Percentiles rank a stretch among this genome's conserved stretches.
These are phyloP conservation scores for Penicillium alfredii DNA, from an alignment of 495 filamentous ascomycete genomes.

Conservation along the genomic window DNA sequence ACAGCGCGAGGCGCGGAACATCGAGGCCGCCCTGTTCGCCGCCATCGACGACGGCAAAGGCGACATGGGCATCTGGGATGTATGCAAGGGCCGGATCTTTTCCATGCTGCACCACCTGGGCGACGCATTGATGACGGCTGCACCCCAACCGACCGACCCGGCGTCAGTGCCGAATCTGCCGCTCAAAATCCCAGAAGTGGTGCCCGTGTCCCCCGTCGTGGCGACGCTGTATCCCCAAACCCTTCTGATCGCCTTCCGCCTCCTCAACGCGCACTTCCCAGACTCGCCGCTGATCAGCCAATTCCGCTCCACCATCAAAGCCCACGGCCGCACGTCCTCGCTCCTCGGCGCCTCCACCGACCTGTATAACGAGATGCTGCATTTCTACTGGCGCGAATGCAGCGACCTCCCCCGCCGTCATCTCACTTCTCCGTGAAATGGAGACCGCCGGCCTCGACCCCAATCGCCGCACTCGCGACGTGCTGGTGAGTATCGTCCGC, in stretches of 20 bases:
- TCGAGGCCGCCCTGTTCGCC: constrained; percentile 20
- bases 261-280: constrained; percentile 56
- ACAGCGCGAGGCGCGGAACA: constrained; percentile 23
- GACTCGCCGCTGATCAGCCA: constrained; percentile 55
- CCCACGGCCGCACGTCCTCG: constrained; percentile 61
- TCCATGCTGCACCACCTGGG: constrained; percentile 45
- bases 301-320: constrained; percentile 64
- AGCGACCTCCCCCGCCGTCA: constrained; percentile 54
- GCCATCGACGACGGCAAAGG: constrained; percentile 42
- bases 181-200: constrained; percentile 25
- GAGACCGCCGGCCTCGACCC: constrained; percentile 59
- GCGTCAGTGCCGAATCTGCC: constrained; percentile 8
- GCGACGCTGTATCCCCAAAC: constrained; percentile 61
- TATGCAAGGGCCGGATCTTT: constrained; percentile 66
- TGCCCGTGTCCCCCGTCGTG: constrained; percentile 49
- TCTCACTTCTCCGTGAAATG: constrained; percentile 71
- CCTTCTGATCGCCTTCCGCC: constrained; percentile 56
- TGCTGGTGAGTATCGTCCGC: constrained; percentile 38
- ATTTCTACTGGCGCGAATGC: constrained; percentile 57
- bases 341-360: constrained; percentile 65
- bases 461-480: constrained; percentile 47
- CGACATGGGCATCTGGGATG: constrained; percentile 65
- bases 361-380: constrained; percentile 69
- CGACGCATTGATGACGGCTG: too few species aligned
- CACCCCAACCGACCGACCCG: too few species aligned